Evolutionary conservation across 2,329 filamentous ascomycete species (phyloP).

Genomic region (Basipetospora chlamydospora): DNA sequence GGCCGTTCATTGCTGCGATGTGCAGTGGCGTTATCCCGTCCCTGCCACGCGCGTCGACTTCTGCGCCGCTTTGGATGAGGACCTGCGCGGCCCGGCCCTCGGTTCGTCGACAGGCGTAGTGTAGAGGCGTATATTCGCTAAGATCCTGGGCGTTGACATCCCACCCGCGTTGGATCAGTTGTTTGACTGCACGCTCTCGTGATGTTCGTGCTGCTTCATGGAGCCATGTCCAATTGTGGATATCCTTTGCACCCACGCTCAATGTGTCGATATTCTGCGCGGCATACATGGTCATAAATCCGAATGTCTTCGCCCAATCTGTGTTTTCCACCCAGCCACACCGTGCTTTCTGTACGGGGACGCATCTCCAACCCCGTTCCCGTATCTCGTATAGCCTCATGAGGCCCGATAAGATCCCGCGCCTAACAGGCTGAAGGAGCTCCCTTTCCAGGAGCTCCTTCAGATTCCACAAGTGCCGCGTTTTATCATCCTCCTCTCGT

Average conservation of each 20-base stretch:
- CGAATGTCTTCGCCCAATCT: too few species aligned
- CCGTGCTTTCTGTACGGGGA: too few species aligned
- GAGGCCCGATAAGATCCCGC: background rate
- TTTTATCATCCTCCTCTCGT: background rate
- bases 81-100: background rate
- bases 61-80: background rate
- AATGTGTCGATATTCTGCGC: too few species aligned
- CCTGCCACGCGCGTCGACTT: background rate
- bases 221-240: slow-evolving; percentile 11
- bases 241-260: slow-evolving; percentile 9
- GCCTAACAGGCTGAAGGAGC: background rate
- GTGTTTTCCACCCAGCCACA: too few species aligned
- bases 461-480: background rate
- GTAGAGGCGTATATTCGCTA: slow-evolving; percentile 12
- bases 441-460: background rate
- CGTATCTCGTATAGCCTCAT: background rate
- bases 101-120: slow-evolving; percentile 9
- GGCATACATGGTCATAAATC: too few species aligned
- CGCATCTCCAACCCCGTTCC: background rate
- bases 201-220: slow-evolving; percentile 11
- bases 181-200: background rate
- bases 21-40: slow-evolving; percentile 7
- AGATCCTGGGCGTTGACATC: slow-evolving; percentile 9
- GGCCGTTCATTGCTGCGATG: slow-evolving; percentile 6
- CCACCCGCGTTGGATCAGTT: slow-evolving; percentile 5